These are phyloP conservation scores for Chimonanthus salicifolius DNA, from an alignment of 164 flowering plant genomes.

Conservation along the genomic window DNA sequence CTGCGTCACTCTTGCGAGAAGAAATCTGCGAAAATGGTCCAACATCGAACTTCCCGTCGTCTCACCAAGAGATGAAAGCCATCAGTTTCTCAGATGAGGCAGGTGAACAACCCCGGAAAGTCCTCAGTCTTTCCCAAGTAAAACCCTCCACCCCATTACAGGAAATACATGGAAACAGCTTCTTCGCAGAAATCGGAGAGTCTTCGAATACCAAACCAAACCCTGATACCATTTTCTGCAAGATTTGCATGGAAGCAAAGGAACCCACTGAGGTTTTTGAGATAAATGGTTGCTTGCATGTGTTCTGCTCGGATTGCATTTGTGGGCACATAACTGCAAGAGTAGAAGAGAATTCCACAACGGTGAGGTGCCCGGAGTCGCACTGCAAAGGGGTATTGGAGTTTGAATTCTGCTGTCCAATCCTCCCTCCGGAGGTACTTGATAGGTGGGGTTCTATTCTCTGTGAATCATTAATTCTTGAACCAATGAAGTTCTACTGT, in stretches of 20 bases:
- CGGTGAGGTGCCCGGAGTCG: slow-evolving; percentile 30
- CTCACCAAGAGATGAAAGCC: not conserved
- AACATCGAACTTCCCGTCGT: no score
- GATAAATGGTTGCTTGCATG: slow-evolving; percentile 23
- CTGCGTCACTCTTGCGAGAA: no score
- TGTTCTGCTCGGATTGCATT: slow-evolving; percentile 34
- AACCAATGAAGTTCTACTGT: slow-evolving; percentile 14
- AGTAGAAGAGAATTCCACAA: slow-evolving; percentile 7
- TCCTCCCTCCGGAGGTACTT: slow-evolving; percentile 22
- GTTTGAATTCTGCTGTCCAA: slow-evolving; percentile 12
- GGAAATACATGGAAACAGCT: not conserved
- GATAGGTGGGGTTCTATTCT: slow-evolving; percentile 16
- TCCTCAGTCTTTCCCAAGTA: not conserved
- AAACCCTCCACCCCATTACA: not conserved
- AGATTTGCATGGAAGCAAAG: slow-evolving; percentile 14
- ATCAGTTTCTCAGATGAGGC: not conserved
- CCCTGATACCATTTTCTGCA: slow-evolving; percentile 5
- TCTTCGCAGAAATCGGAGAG: not conserved
- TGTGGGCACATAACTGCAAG: slow-evolving; percentile 19
- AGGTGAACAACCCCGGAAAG: not conserved
- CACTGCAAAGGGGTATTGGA: slow-evolving; percentile 23
- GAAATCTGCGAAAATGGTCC: no score
- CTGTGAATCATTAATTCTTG: slow-evolving; percentile 5
- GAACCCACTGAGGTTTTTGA: not conserved
- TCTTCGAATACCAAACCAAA: slow-evolving; percentile 1